A percentile compares a stretch with the other conserved stretches of the same genome.
phyloP scores from a whole-genome alignment of 2,329 filamentous ascomycete genomes.

The Domatiomyces catenatus region DNA sequence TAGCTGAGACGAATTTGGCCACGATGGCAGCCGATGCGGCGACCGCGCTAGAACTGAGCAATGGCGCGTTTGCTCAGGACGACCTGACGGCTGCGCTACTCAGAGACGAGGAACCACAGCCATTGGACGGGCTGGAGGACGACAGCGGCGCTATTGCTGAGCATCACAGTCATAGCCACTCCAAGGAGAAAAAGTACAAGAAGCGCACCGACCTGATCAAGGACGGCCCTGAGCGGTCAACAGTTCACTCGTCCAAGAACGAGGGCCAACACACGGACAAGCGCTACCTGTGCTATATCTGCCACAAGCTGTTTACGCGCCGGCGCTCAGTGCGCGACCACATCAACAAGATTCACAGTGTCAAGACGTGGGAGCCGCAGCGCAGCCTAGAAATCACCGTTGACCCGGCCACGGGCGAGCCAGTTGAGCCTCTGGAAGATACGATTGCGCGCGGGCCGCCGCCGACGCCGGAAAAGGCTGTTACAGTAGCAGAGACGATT shows the following conservation, averaged over 20 bases:
- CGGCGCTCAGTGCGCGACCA: constrained; percentile 17
- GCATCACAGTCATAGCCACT: background rate
- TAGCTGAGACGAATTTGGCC: constrained; percentile 5
- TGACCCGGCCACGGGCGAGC: constrained; percentile 14
- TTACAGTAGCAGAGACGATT: constrained; percentile 6
- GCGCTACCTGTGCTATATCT: constrained; percentile 17
- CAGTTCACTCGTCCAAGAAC: constrained; percentile 17
- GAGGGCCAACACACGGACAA: constrained; percentile 18
- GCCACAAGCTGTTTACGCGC: constrained; percentile 17
- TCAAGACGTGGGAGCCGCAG: constrained; percentile 16
- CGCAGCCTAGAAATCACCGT: constrained; percentile 17
- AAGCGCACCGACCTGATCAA: constrained; percentile 2
- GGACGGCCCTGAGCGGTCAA: constrained; percentile 4
- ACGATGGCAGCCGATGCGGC: constrained; percentile 6
- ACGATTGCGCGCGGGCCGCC: constrained; percentile 15
- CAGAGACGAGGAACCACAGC: constrained; percentile 1
- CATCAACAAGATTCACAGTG: constrained; percentile 17
- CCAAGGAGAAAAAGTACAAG: constrained; percentile 10
- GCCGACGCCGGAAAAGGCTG: constrained; percentile 9
- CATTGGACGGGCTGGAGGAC: constrained; percentile 2
- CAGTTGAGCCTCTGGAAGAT: constrained; percentile 15
- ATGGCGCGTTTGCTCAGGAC: constrained; percentile 1
- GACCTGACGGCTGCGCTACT: background rate
- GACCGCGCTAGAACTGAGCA: constrained; percentile 7
- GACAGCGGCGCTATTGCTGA: background rate